phyloP scores from a whole-genome alignment of 2,329 filamentous ascomycete species.

The Calonectria fujianensis region DNA sequence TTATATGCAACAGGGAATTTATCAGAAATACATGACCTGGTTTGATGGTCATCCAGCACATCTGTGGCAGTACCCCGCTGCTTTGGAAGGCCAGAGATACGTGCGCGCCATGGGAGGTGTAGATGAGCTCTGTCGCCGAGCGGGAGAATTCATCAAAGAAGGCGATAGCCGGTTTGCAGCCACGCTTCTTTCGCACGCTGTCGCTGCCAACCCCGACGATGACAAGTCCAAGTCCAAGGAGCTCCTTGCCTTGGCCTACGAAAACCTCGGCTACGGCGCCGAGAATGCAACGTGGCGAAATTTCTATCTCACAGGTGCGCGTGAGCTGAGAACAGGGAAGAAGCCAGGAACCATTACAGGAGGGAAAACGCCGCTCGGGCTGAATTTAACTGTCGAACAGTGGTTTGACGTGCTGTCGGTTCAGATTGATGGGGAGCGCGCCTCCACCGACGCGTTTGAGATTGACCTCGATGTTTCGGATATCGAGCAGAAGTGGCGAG shows the following conservation, averaged over 20 bases:
- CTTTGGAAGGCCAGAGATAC: constrained; percentile 59
- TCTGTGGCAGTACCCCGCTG: constrained; percentile 35
- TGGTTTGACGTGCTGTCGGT: constrained; percentile 32
- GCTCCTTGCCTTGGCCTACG: constrained; percentile 57
- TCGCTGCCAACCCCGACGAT: constrained; percentile 55
- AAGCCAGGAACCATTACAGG: constrained; percentile 17
- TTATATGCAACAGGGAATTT: constrained; percentile 37
- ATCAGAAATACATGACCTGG: constrained; percentile 50
- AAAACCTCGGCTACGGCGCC: constrained; percentile 58
- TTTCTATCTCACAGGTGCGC: constrained; percentile 59
- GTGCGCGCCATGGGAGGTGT: constrained; percentile 62
- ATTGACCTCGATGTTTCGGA: constrained; percentile 24
- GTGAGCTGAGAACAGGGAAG: constrained; percentile 14
- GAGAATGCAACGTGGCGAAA: constrained; percentile 65
- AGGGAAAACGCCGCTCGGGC: constrained; percentile 24
- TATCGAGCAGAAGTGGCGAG: constrained; percentile 27
- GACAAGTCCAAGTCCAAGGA: constrained; percentile 38
- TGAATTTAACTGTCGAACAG: constrained; percentile 25
- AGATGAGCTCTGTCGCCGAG: constrained; percentile 56
- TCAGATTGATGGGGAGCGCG: constrained; percentile 26
- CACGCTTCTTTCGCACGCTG: constrained; percentile 60
- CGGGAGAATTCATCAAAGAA: constrained; percentile 52
- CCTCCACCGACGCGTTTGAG: constrained; percentile 3
- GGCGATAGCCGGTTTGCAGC: constrained; percentile 63
- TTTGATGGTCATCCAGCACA: constrained; percentile 50